These are phyloP conservation scores for Canavalia ensiformis DNA, from an alignment of 306 rosid genomes.

Conservation along the genomic window DNA sequence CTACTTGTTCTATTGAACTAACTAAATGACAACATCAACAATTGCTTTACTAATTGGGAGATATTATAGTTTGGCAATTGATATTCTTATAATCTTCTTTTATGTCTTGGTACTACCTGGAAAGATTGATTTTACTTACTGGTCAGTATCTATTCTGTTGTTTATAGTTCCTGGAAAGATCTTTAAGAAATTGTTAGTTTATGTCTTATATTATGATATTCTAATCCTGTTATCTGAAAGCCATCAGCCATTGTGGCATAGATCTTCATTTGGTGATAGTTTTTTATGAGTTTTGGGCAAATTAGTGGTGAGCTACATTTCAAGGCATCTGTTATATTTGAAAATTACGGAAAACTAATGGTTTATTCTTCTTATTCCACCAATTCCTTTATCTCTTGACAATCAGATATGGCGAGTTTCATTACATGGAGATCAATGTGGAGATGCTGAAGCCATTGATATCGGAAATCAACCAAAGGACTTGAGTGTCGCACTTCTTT, in stretches of 20 bases:
- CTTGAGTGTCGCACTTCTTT: conserved; percentile 79
- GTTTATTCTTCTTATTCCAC: conserved; percentile 24
- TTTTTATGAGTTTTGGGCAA: conserved; percentile 33
- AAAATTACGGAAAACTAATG: conserved; percentile 13
- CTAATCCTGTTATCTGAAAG: not conserved
- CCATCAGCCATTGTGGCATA: conserved; percentile 4
- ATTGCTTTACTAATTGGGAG: conserved; percentile 2
- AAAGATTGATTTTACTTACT: not conserved
- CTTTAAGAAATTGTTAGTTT: not conserved
- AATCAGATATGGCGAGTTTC: conserved; percentile 82
- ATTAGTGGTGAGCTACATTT: conserved; percentile 32
- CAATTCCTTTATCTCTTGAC: conserved; percentile 37
- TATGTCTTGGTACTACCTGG: conserved; percentile 24
- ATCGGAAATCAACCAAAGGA: conserved; percentile 94
- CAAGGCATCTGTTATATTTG: conserved; percentile 28
- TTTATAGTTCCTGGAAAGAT: not conserved
- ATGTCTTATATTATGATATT: conserved; percentile 32
- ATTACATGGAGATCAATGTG: conserved; percentile 71
- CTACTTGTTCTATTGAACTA: not conserved
- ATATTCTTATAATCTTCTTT: not conserved
- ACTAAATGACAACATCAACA: conserved; percentile 21
- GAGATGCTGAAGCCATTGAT: conserved; percentile 86
- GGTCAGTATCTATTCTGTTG: conserved; percentile 25
- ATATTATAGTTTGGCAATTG: not conserved
- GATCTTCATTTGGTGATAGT: conserved; percentile 5